phyloP scores from a whole-genome alignment of 2,329 filamentous ascomycete species.

The Xylariaceae sp. region DNA sequence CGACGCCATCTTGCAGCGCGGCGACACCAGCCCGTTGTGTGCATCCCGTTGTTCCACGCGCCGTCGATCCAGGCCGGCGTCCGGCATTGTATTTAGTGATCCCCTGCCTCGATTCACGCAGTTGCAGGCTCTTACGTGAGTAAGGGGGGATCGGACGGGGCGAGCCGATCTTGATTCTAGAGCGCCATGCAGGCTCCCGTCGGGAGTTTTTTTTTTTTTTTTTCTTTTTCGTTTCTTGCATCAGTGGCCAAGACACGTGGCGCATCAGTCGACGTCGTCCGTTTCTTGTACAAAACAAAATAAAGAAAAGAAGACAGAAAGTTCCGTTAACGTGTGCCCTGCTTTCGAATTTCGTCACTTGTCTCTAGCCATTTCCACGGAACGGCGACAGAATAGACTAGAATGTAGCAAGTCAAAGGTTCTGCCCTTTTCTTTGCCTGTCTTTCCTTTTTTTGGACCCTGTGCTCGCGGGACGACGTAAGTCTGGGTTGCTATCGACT shows the following conservation, averaged over 20 bases:
- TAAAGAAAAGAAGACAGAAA: background rate
- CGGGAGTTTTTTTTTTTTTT: background rate
- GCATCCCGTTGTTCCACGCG: constrained; percentile 6
- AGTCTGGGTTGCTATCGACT: constrained; percentile 3
- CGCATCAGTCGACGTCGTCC: constrained; percentile 4
- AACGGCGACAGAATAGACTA: too few relatives aligned
- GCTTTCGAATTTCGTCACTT: background rate
- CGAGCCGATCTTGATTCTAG: constrained; percentile 7
- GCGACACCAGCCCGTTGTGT: constrained; percentile 1
- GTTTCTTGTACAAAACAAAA: background rate
- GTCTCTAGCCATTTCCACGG: too few relatives aligned
- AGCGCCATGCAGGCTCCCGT: constrained; percentile 10
- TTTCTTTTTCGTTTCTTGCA: background rate
- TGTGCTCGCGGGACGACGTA: background rate
- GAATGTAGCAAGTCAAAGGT: too few relatives aligned
- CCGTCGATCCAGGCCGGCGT: constrained; percentile 1
- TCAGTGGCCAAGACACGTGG: constrained; percentile 14
- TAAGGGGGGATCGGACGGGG: background rate
- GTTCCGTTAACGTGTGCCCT: background rate
- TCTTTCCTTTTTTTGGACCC: background rate
- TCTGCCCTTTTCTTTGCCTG: too few relatives aligned
- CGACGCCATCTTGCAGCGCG: constrained; percentile 18
- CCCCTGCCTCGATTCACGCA: too few relatives aligned
- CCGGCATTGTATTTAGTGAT: constrained; percentile 5
- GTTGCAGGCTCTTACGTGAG: background rate